phyloP scores from a whole-genome alignment of 768 basidiomycete species.

The Cyclocybe cylindracea region DNA sequence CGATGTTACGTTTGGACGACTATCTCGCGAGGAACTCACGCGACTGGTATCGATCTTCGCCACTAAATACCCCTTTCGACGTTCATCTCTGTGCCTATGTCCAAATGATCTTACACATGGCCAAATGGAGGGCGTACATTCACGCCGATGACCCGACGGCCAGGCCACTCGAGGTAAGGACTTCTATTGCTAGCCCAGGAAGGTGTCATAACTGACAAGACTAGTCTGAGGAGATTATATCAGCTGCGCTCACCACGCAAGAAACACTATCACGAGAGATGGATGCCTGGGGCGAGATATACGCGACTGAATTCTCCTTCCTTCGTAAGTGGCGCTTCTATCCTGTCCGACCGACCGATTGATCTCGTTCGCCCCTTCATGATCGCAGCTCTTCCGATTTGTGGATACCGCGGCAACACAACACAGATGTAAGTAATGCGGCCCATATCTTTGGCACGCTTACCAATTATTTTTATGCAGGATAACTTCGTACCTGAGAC shows the following conservation, averaged over 20 bases:
- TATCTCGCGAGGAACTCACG: constrained; percentile 51
- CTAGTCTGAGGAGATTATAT: constrained; percentile 36
- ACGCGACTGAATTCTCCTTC: constrained; percentile 35
- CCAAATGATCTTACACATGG: constrained; percentile 50
- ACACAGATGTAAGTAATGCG: constrained; percentile 37
- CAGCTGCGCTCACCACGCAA: constrained; percentile 37
- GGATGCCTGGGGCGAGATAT: constrained; percentile 40
- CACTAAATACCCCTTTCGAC: constrained; percentile 40
- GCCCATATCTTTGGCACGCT: background rate
- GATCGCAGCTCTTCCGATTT: constrained; percentile 41
- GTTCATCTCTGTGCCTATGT: constrained; percentile 55
- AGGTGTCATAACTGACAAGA: too few relatives aligned
- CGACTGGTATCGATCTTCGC: constrained; percentile 48
- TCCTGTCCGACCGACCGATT: too few relatives aligned
- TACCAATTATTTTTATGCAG: constrained; percentile 25
- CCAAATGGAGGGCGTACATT: constrained; percentile 38
- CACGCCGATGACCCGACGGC: constrained; percentile 4
- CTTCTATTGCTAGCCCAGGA: background rate
- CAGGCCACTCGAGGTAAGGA: background rate
- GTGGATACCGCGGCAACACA: constrained; percentile 44
- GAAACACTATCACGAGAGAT: constrained; percentile 36
- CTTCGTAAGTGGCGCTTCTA: constrained; percentile 28
- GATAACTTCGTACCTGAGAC: constrained; percentile 53
- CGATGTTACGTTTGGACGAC: constrained; percentile 66
- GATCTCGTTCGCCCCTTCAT: background rate